Base-by-base conservation (phyloP, 768 basidiomycete species). In the Agrocybe praecox region DNA sequence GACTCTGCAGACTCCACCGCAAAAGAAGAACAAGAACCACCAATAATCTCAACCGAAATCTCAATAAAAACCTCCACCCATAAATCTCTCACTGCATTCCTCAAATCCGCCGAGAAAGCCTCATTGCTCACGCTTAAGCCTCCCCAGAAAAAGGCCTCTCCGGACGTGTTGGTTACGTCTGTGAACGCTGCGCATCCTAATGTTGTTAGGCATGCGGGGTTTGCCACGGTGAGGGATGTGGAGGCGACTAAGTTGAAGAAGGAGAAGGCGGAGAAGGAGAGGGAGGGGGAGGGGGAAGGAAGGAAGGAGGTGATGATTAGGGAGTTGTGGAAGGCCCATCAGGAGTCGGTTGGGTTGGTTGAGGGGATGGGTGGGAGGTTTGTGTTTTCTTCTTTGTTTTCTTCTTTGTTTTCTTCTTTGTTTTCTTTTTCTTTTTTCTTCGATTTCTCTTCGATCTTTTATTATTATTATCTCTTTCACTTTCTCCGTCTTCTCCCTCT, bases 11-110 rank as follows among this genome's bases (percentile, higher is more conserved):
- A n/a, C n/a, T n/a, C n/a, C n/a, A n/a, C n/a, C 55, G 26, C 26
- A 9, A 29, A 9, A 4, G 9, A 29, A 9, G 26, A 29, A 19
- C 59, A 45, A 11, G 57, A 64, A 40, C 65, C 58, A 57, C 74
- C 65, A 59, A 75, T 65, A 61, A 71, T 67, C 7, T 70, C 70
- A 46, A 70, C 74, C 5, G 78, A 79, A 42, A 80, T 90, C 56
- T 90, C 83, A 62, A 88, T 96, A 69, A 94, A 90, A 62, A 80
- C 87, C 10, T 94, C 92, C 1, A 80, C 80, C 1, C 82, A 87
- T 75, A 97, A 95, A 71, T 91, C 92, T 10, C 78, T 96, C 18
- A 80, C 87, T 1, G 80, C 87, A 1, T 95, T 96, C 75, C 78
- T 97, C 64, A 94, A 90, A 68, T 65, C 81, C 17, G 76, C 81